Percentiles rank a stretch among this genome's conserved stretches.
Evolutionary conservation across 108 stramenopile genomes (phyloP).

Genomic region (Chaetoceros muelleri): DNA sequence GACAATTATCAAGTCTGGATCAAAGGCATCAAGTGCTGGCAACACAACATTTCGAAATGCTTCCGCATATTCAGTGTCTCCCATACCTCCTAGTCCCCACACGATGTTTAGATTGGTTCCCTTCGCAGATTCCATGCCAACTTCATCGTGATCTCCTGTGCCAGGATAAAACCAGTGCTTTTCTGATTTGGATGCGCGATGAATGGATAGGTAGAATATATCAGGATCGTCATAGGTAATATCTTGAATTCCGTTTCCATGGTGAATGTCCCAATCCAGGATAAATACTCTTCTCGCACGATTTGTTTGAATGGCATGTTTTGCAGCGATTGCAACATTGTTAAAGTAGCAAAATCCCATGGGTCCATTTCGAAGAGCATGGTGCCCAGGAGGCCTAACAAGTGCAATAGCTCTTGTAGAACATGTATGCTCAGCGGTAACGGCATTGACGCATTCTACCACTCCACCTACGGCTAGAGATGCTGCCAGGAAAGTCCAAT

Average conservation of each 20-base stretch:
- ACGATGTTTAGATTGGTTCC: constrained; percentile 34
- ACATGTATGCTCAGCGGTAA: not conserved
- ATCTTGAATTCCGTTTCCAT: constrained; percentile 39
- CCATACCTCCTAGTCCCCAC: constrained; percentile 13
- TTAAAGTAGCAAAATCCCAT: constrained; percentile 48
- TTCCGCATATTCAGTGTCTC: constrained; percentile 19
- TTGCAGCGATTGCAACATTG: constrained; percentile 28
- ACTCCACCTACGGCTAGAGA: constrained; percentile 5
- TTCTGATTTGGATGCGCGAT: constrained; percentile 23
- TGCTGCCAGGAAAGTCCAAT: constrained; percentile 2
- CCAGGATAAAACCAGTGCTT: constrained; percentile 32
- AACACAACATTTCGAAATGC: constrained; percentile 27
- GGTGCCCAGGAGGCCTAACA: constrained; percentile 14
- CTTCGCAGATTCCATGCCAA: constrained; percentile 17
- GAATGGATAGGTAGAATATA: constrained; percentile 32
- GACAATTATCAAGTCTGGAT: constrained; percentile 23
- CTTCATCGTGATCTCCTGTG: constrained; percentile 26
- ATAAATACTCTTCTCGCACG: constrained; percentile 15
- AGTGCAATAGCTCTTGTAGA: constrained; percentile 6
- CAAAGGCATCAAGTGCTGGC: constrained; percentile 16
- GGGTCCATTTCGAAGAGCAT: constrained; percentile 3
- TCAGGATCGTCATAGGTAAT: constrained; percentile 30
- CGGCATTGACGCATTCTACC: constrained; percentile 6
- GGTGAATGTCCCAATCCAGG: constrained; percentile 43
- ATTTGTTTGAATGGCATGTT: constrained; percentile 5